Base-by-base conservation (phyloP, 2,329 filamentous ascomycete species). In the Coniella lustricola region DNA sequence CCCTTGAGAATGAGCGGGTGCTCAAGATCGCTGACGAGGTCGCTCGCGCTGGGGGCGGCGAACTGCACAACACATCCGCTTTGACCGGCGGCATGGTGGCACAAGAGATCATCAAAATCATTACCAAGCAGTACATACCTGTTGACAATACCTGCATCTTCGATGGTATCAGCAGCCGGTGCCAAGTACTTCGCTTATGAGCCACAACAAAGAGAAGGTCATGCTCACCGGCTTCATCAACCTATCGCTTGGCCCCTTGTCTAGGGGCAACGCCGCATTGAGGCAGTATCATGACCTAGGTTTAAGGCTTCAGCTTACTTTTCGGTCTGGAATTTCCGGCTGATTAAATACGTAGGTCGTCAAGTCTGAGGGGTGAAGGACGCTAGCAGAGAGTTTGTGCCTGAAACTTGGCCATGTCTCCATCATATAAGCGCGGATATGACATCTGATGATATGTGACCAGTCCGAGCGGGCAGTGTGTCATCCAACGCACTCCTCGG, bases 21-120 rank as follows among this genome's bases (percentile, higher is more conserved):
- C 51, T 62, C 20, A 69, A 81, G 56, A 73, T 77, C 13, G 75
- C 81, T 1, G 70, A 81, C 51, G 86, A 90, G 64, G 74, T 89
- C 37, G 79, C 84, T 31, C 81, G 94, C 51, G 86, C 88, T 32
- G 82, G 81, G 41, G 87, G 88, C 22, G 87, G 82, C 46, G 94
- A 98, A 65, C 71, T 98, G 51, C 93, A 98, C 70, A 97, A 96
- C 63, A 87, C 94, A 48, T 86, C 90, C 29, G 84, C 90, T 21
- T 70, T 95, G 48, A 85, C 84, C 1, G 94, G 93, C 25, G 94
- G 93, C 3, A 85, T 98, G 72, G 85, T 94, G 41, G 89, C 91
- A n/a, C 94, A 98, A 67, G 93, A 98, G 69, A 81, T 91, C 54
- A 94, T 98, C 70, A 98, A 98, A 65, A 79, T 91, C 50, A 78